These are phyloP conservation scores for Nadsonia starkeyi-henricii DNA, from an alignment of 1,139 yeast species.

Conservation along the genomic window DNA sequence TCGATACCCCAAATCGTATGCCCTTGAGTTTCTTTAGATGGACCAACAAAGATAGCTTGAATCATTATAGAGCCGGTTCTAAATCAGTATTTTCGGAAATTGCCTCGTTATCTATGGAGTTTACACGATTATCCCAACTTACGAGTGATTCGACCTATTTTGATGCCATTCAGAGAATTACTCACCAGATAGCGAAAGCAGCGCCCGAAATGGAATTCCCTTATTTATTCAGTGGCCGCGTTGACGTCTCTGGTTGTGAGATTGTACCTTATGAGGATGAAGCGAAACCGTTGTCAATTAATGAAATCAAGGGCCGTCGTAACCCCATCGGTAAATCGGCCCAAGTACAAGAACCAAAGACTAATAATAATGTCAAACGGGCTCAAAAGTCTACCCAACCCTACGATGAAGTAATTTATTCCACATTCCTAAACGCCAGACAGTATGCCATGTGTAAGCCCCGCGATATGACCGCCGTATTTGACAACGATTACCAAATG, in stretches of 20 bases:
- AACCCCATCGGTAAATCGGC: no score
- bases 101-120: constrained; percentile 56
- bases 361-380: no score
- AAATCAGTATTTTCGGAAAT: constrained; percentile 47
- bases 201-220: constrained; percentile 21
- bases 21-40: constrained; percentile 54
- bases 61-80: constrained; percentile 19
- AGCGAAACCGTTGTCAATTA: neutral
- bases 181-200: constrained; percentile 26
- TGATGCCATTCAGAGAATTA: constrained; percentile 34
- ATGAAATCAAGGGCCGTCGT: neutral
- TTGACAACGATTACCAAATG: constrained; percentile 4
- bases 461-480: neutral
- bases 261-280: neutral
- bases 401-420: neutral
- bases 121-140: constrained; percentile 51
- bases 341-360: no score
- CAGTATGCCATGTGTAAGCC: neutral
- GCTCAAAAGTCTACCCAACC: neutral
- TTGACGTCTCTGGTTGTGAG: constrained; percentile 40
- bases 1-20: constrained; percentile 53
- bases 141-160: constrained; percentile 42
- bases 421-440: neutral
- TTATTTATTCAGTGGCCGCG: constrained; percentile 30
- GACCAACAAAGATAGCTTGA: constrained; percentile 29